phyloP scores from a whole-genome alignment of 2,329 filamentous ascomycete genomes.

The Curvularia sp. region DNA sequence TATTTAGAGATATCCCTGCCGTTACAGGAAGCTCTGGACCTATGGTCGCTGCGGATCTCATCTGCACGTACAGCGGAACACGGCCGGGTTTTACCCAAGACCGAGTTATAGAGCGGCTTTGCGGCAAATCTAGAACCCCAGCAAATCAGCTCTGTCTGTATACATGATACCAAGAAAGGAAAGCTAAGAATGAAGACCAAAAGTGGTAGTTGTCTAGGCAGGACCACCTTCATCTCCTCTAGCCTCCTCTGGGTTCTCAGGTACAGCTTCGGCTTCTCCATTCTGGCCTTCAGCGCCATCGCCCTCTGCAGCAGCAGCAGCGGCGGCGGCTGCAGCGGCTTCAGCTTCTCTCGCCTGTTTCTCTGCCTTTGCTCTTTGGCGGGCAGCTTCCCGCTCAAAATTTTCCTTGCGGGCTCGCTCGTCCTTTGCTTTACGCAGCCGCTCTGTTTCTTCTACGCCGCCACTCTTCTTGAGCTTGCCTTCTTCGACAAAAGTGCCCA shows the following conservation, averaged over 20 bases:
- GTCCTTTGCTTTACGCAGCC: slow-evolving; percentile 82
- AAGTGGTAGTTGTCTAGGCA: slow-evolving; percentile 36
- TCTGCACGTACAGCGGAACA: slow-evolving; percentile 27
- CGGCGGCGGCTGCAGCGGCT: slow-evolving; percentile 34
- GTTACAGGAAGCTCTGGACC: slow-evolving; percentile 13
- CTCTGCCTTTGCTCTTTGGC: slow-evolving; percentile 56
- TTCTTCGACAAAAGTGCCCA: slow-evolving; percentile 84
- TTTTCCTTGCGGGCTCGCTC: slow-evolving; percentile 83
- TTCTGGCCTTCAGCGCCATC: slow-evolving; percentile 37
- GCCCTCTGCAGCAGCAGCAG: slow-evolving; percentile 26
- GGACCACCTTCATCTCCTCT: slow-evolving; percentile 49
- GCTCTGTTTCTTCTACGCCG: slow-evolving; percentile 91
- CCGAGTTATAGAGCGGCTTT: slow-evolving; percentile 31
- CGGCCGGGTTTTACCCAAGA: slow-evolving; percentile 42
- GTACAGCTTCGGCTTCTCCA: slow-evolving; percentile 25
- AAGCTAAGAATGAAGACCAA: slow-evolving; percentile 21
- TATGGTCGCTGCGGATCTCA: slow-evolving; percentile 14
- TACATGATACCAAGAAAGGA: background rate
- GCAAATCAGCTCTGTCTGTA: slow-evolving; percentile 35
- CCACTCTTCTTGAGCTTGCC: slow-evolving; percentile 95
- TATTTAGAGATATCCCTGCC: slow-evolving; percentile 1
- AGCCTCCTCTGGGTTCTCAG: slow-evolving; percentile 36
- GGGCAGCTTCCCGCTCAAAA: slow-evolving; percentile 61
- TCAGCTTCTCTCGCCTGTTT: slow-evolving; percentile 49
- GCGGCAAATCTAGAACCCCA: slow-evolving; percentile 27